Evolutionary conservation across 164 flowering plant species (phyloP).

Genomic region (Euptelea pleiosperma): DNA sequence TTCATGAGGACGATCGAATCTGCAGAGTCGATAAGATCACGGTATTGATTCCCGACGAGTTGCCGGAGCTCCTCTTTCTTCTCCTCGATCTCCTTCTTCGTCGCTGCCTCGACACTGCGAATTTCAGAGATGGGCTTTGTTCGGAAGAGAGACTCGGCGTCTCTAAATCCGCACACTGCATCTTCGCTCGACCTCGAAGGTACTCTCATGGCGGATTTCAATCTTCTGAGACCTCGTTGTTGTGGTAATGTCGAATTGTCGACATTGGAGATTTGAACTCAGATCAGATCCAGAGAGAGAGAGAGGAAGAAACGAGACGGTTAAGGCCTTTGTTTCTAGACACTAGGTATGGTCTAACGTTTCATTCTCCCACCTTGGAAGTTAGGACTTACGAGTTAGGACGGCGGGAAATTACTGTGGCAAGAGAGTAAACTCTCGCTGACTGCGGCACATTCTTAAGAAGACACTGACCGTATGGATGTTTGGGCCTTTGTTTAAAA

Average conservation of each 20-base stretch:
- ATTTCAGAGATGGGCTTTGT: slow-evolving; percentile 79
- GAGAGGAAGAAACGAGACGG: slow-evolving; percentile 2
- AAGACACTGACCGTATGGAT: no score
- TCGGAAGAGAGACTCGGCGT: slow-evolving; percentile 83
- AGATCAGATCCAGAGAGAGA: slow-evolving; percentile 6
- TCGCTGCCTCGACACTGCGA: slow-evolving; percentile 58
- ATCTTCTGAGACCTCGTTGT: background rate
- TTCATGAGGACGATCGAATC: slow-evolving; percentile 88
- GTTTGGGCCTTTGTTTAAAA: no score
- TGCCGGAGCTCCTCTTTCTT: slow-evolving; percentile 92
- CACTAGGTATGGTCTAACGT: no score
- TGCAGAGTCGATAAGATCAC: slow-evolving; percentile 92
- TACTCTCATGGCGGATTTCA: slow-evolving; percentile 9
- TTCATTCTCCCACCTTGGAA: no score
- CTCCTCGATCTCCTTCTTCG: slow-evolving; percentile 62
- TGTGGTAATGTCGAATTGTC: slow-evolving; percentile 11
- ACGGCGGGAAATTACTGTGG: no score
- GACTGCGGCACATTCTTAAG: no score
- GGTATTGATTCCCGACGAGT: slow-evolving; percentile 80
- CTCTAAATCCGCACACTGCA: slow-evolving; percentile 23
- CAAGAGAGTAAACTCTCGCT: no score
- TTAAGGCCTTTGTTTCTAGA: no score
- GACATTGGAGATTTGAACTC: background rate
- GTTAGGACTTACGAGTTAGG: no score
- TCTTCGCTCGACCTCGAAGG: no score